Percentiles rank a stretch among this genome's conserved stretches.
Conservation (phyloP, 202 grass and related monocot species). For the Carex arenaria region DNA sequence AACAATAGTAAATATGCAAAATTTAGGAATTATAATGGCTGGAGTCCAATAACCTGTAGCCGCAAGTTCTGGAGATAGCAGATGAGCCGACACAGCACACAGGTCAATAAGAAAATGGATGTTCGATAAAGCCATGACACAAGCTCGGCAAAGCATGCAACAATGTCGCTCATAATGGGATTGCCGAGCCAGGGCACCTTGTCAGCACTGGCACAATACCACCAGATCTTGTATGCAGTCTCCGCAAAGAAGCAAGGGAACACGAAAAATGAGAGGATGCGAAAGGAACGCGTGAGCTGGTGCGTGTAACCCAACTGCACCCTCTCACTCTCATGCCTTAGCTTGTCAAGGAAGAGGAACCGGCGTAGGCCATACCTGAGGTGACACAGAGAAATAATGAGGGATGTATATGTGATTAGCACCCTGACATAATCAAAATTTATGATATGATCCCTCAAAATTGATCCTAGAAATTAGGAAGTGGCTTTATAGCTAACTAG, state of each 20-base stretch:
- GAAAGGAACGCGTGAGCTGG: slow-evolving; percentile 62
- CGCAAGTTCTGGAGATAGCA: slow-evolving; percentile 80
- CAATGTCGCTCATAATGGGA: slow-evolving; percentile 33
- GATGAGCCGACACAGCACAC: slow-evolving; percentile 83
- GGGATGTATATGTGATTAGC: background rate
- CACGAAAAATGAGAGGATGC: slow-evolving; percentile 66
- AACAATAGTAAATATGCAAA: background rate
- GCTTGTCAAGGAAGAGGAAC: slow-evolving; percentile 83
- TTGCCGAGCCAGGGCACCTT: slow-evolving; percentile 48
- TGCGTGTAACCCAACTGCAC: slow-evolving; percentile 50
- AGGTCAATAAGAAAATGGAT: slow-evolving; percentile 74
- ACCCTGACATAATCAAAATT: background rate
- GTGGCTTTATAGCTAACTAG: background rate
- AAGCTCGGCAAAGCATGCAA: slow-evolving; percentile 56
- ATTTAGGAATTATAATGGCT: background rate
- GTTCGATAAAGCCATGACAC: slow-evolving; percentile 88
- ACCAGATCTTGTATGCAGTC: slow-evolving; percentile 71
- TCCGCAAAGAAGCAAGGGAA: slow-evolving; percentile 74
- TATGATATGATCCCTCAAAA: background rate
- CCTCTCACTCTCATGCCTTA: slow-evolving; percentile 45
- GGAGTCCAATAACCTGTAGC: slow-evolving; percentile 40
- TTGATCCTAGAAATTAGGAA: background rate
- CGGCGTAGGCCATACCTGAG: slow-evolving; percentile 49
- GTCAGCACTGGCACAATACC: slow-evolving; percentile 66
- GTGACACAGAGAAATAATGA: background rate